These are phyloP conservation scores for Naematelia encephala DNA, from an alignment of 768 basidiomycete genomes.

Conservation along the genomic window DNA sequence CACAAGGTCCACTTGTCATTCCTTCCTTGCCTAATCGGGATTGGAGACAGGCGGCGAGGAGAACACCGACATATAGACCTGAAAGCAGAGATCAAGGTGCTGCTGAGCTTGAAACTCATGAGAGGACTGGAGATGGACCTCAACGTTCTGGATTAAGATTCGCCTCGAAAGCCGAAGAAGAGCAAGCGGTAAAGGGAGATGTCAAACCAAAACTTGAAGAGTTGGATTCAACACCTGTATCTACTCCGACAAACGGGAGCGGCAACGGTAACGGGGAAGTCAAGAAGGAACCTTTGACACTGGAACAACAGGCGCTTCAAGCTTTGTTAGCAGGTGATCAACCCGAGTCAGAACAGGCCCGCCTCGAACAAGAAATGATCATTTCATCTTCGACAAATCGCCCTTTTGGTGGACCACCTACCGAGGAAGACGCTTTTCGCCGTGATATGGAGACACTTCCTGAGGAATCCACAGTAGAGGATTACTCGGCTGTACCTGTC, in stretches of 20 bases:
- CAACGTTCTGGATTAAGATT: conserved; percentile 63
- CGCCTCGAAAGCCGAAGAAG: conserved; percentile 32
- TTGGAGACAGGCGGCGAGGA: conserved; percentile 70
- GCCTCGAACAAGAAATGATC: conserved; percentile 62
- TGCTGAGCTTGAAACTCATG: conserved; percentile 46
- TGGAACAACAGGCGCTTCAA: conserved; percentile 72
- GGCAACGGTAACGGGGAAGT: conserved; percentile 4
- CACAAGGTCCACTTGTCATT: conserved; percentile 72
- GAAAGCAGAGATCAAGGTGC: conserved; percentile 19
- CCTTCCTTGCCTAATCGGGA: conserved; percentile 81
- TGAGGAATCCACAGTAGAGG: conserved; percentile 65
- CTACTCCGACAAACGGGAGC: background rate
- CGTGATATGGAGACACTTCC: conserved; percentile 74
- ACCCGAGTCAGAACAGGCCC: conserved; percentile 41
- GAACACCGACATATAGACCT: conserved; percentile 55
- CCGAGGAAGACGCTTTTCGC: conserved; percentile 77
- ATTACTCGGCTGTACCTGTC: conserved; percentile 87
- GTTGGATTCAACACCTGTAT: conserved; percentile 20
- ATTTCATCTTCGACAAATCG: conserved; percentile 24
- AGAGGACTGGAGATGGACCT: conserved; percentile 73
- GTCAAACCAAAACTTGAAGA: conserved; percentile 42
- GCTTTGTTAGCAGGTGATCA: conserved; percentile 64
- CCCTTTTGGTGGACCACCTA: conserved; percentile 52
- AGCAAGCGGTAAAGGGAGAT: background rate
- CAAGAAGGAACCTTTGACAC: conserved; percentile 56